Evolutionary conservation across 164 flowering plant genomes (phyloP).

Genomic region (Hamamelis virginiana): DNA sequence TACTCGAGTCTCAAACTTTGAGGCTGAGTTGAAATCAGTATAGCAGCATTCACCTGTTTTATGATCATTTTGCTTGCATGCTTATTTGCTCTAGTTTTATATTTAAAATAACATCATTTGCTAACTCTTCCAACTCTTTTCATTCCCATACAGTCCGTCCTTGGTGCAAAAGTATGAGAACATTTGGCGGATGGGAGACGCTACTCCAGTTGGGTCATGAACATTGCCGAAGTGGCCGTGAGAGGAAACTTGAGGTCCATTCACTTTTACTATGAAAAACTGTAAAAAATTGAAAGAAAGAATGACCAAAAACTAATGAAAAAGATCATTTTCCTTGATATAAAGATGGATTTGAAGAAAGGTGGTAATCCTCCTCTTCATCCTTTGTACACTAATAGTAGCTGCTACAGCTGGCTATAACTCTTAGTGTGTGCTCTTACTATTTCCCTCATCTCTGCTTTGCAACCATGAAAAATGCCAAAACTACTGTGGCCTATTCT

Average conservation of each 20-base stretch:
- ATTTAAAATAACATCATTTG: not conserved
- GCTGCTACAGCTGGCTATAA: constrained; percentile 9
- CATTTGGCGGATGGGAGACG: not conserved
- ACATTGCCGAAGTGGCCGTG: not conserved
- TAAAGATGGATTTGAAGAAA: constrained; percentile 9
- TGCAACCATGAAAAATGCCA: not conserved
- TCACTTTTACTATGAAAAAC: constrained; percentile 16
- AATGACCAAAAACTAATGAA: constrained; percentile 11
- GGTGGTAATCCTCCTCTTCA: constrained; percentile 3
- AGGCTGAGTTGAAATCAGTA: no score
- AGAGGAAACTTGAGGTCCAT: constrained; percentile 7
- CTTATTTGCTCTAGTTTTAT: not conserved
- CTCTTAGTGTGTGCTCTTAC: constrained; percentile 6
- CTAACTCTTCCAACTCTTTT: not conserved
- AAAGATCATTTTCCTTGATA: constrained; percentile 6
- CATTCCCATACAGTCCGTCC: constrained; percentile 22
- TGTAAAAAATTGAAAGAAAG: constrained; percentile 16
- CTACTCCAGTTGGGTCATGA: constrained; percentile 1
- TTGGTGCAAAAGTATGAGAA: constrained; percentile 26
- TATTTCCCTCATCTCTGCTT: not conserved
- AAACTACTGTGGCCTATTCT: no score
- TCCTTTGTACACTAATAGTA: constrained; percentile 3
- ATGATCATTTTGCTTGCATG: no score
- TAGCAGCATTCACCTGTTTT: no score
- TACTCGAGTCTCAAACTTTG: no score